A percentile compares a stretch with the other conserved stretches of the same genome.
phyloP scores from a whole-genome alignment of 257 asterid species.

The Solanum paucissectum region DNA sequence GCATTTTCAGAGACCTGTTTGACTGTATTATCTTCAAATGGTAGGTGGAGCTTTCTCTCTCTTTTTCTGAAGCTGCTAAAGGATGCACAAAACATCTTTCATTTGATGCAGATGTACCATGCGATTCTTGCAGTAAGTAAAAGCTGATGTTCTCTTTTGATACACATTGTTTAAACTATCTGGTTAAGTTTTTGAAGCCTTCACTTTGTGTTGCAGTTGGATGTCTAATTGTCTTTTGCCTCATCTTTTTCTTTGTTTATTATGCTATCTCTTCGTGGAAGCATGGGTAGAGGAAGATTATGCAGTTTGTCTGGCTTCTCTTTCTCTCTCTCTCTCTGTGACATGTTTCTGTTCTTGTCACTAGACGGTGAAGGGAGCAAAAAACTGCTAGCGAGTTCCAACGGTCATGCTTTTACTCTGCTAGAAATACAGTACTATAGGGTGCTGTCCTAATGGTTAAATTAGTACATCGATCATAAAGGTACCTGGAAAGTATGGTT shows the following conservation, averaged over 20 bases:
- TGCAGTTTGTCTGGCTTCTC: not conserved
- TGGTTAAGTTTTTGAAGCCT: not conserved
- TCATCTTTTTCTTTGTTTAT: not conserved
- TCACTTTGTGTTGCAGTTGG: not conserved
- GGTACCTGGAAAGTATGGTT: not conserved
- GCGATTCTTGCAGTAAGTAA: conserved; percentile 78
- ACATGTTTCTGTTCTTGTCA: not conserved
- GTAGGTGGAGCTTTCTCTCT: conserved; percentile 76
- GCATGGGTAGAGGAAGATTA: not conserved
- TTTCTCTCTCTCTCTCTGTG: not conserved
- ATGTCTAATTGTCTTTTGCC: not conserved
- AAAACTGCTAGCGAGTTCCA: not conserved
- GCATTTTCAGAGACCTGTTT: not conserved
- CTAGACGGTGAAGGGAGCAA: not conserved
- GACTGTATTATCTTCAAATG: not conserved
- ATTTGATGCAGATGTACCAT: conserved; percentile 77
- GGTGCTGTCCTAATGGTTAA: not conserved
- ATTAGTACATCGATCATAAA: not conserved
- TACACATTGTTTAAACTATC: not conserved
- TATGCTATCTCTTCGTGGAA: not conserved
- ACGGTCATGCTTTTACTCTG: not conserved
- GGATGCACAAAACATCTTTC: conserved; percentile 83
- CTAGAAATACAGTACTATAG: not conserved
- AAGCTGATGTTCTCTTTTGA: conserved; percentile 3
- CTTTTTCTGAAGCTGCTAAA: conserved; percentile 79